phyloP scores from a whole-genome alignment of 2,329 filamentous ascomycete genomes.

The Alternaria tenuissima region DNA sequence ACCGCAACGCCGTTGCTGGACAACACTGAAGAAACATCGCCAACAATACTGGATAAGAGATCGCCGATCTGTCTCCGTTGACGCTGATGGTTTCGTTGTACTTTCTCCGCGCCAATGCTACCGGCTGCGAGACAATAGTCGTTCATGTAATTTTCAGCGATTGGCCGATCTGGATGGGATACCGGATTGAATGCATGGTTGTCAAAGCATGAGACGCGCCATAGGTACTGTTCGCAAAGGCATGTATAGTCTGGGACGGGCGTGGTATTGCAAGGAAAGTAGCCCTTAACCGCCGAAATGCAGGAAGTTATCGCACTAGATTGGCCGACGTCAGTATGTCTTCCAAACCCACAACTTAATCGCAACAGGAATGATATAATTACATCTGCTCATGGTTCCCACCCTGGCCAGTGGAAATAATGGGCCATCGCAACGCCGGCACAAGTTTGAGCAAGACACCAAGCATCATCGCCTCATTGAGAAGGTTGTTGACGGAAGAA shows the following conservation, averaged over 20 bases:
- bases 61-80: conserved; percentile 19
- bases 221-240: conserved; percentile 25
- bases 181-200: conserved; percentile 13
- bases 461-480: conserved; percentile 11
- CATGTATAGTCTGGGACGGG: conserved; percentile 10
- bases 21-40: conserved; percentile 18
- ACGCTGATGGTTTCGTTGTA: conserved; percentile 11
- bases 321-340: background rate
- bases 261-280: conserved; percentile 14
- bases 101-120: conserved; percentile 3
- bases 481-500: conserved; percentile 5
- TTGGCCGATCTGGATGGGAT: conserved; percentile 5
- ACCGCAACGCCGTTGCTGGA: conserved; percentile 11
- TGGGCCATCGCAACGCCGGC: conserved; percentile 12
- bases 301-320: conserved; percentile 16
- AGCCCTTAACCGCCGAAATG: conserved; percentile 9
- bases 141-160: background rate
- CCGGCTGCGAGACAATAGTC: conserved; percentile 18
- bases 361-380: background rate
- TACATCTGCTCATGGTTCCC: conserved; percentile 10
- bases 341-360: background rate
- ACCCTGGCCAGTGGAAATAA: background rate
- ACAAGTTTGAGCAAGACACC: conserved; percentile 8
- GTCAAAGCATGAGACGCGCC: conserved; percentile 23
- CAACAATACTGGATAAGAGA: conserved; percentile 19